Percentiles rank a stretch among this genome's conserved stretches.
These are phyloP conservation scores for Aphanocladium album DNA, from an alignment of 2,329 filamentous ascomycete species.

Conservation along the genomic window DNA sequence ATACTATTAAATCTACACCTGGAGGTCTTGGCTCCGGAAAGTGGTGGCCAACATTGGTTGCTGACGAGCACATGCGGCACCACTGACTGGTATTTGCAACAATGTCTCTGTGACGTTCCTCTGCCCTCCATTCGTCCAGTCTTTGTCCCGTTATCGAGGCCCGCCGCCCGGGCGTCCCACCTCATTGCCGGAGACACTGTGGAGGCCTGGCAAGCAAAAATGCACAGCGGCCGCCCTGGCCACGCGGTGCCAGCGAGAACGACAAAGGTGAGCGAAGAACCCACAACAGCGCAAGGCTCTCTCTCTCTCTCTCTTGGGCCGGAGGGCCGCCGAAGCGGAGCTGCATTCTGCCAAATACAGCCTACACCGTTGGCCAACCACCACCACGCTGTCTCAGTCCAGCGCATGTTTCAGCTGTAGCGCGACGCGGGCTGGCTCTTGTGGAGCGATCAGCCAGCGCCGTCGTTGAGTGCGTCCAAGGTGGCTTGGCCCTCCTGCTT, in stretches of 20 bases:
- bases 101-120: neutral
- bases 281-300: too few relatives aligned
- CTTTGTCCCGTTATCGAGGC: neutral
- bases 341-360: neutral
- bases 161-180: too few relatives aligned
- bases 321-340: neutral
- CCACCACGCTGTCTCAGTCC: neutral
- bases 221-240: too few relatives aligned
- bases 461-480: too few relatives aligned
- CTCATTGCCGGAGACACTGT: too few relatives aligned
- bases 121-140: neutral
- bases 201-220: too few relatives aligned
- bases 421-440: neutral
- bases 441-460: neutral
- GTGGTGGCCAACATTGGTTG: neutral
- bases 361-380: neutral
- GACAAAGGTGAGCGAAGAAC: too few relatives aligned
- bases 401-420: neutral
- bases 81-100: too few relatives aligned
- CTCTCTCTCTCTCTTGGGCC: too few relatives aligned
- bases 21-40: neutral
- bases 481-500: neutral
- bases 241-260: too few relatives aligned
- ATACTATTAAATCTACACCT: neutral
- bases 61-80: neutral